Percentiles rank a stretch among this genome's conserved stretches.
These are phyloP conservation scores for Didymella lethalis DNA, from an alignment of 2,329 filamentous ascomycete genomes.

Conservation along the genomic window DNA sequence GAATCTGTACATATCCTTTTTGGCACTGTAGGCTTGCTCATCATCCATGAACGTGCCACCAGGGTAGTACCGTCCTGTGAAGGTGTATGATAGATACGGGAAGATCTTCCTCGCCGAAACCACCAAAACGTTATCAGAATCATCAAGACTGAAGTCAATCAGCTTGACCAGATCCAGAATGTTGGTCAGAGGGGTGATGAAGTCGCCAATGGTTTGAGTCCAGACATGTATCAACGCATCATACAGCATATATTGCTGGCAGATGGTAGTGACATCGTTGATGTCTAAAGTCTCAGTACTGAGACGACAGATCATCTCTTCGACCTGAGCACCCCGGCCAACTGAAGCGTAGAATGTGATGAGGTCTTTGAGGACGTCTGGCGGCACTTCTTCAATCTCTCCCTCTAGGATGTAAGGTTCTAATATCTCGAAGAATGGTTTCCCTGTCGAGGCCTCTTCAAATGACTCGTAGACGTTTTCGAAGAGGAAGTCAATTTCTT, in stretches of 20 bases:
- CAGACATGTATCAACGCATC: constrained; percentile 97
- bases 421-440: constrained; percentile 84
- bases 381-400: constrained; percentile 77
- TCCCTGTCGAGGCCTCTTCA: constrained; percentile 75
- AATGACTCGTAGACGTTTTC: constrained; percentile 91
- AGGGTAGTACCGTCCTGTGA: constrained; percentile 92
- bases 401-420: constrained; percentile 87
- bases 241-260: constrained; percentile 90
- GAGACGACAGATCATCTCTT: constrained; percentile 94
- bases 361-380: constrained; percentile 83
- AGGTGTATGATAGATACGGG: constrained; percentile 88
- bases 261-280: constrained; percentile 88
- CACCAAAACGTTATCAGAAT: constrained; percentile 67
- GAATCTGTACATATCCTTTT: constrained; percentile 90
- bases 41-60: constrained; percentile 79
- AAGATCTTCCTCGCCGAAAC: constrained; percentile 89
- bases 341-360: constrained; percentile 81
- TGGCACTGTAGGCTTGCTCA: constrained; percentile 75
- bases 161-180: constrained; percentile 70
- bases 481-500: constrained; percentile 84
- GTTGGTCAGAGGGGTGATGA: constrained; percentile 88
- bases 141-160: constrained; percentile 64
- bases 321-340: constrained; percentile 78
- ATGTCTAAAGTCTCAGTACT: constrained; percentile 91
- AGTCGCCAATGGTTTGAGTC: constrained; percentile 89